Conservation (phyloP, 345 rosid species). For the Physaria fendleri region DNA sequence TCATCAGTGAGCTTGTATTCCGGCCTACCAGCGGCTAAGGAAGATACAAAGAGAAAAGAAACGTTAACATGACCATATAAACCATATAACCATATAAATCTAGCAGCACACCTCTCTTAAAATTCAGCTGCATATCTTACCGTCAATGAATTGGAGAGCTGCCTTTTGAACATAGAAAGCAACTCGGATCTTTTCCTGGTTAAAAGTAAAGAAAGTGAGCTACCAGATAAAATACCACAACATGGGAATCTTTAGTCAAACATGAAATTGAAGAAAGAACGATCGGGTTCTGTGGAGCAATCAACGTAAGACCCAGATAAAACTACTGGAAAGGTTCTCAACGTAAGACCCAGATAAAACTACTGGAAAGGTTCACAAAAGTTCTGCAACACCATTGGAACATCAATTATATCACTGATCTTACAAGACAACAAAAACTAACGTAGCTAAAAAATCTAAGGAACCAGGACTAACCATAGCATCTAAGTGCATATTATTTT, state of each 20-base stretch:
- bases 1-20: slow-evolving; percentile 55
- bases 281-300: not conserved
- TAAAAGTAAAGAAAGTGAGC: slow-evolving; percentile 12
- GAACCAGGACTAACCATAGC: not conserved
- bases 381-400: not conserved
- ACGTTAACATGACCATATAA: not conserved
- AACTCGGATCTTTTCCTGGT: slow-evolving; percentile 80
- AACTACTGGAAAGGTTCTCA: not conserved
- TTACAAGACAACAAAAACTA: not conserved
- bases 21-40: slow-evolving; percentile 43
- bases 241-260: not conserved
- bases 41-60: slow-evolving; percentile 1
- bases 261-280: not conserved
- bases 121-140: slow-evolving; percentile 38
- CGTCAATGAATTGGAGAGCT: slow-evolving; percentile 75
- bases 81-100: not conserved
- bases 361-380: not conserved
- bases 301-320: not conserved
- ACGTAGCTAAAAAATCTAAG: not conserved
- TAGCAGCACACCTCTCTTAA: not conserved
- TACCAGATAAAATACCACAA: slow-evolving; percentile 14
- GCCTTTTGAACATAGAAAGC: slow-evolving; percentile 83
- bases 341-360: not conserved
- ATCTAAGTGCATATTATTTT: not conserved
- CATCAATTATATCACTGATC: not conserved